Evolutionary conservation across 768 basidiomycete species (phyloP).

Genomic region (Mycena latifolia): DNA sequence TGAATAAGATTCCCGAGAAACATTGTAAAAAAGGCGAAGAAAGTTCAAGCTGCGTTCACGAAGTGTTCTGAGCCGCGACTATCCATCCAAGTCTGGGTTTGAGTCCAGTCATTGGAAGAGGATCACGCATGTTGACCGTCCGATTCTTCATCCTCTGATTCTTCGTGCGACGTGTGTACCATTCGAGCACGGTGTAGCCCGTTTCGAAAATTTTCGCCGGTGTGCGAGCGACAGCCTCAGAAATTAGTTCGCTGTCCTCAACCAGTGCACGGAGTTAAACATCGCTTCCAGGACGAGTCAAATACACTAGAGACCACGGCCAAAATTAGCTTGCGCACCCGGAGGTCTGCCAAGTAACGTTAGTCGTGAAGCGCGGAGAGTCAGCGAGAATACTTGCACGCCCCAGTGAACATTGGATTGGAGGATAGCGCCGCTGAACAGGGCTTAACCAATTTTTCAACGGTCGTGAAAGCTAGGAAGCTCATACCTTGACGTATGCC

Average conservation of each 20-base stretch:
- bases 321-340: slow-evolving; percentile 61
- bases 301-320: slow-evolving; percentile 80
- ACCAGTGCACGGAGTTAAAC: slow-evolving; percentile 63
- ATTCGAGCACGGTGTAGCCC: slow-evolving; percentile 53
- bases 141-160: slow-evolving; percentile 60
- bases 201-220: slow-evolving; percentile 54
- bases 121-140: slow-evolving; percentile 43
- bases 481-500: slow-evolving; percentile 75
- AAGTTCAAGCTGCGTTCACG: background rate
- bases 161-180: slow-evolving; percentile 58
- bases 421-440: slow-evolving; percentile 75
- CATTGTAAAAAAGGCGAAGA: too few species aligned
- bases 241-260: slow-evolving; percentile 64
- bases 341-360: slow-evolving; percentile 60
- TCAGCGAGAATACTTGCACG: slow-evolving; percentile 20
- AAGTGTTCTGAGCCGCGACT: slow-evolving; percentile 58
- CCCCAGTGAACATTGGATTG: slow-evolving; percentile 61
- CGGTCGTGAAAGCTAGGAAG: background rate
- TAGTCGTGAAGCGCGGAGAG: background rate
- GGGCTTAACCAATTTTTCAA: slow-evolving; percentile 50
- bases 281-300: slow-evolving; percentile 71
- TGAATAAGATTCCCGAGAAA: too few species aligned
- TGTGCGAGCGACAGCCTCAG: slow-evolving; percentile 53
- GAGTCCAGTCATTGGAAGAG: background rate
- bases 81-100: slow-evolving; percentile 58